A percentile compares a stretch with the other conserved stretches of the same genome.
Evolutionary conservation across 2,329 filamentous ascomycete species (phyloP).

Genomic region (Scedosporium boydii): DNA sequence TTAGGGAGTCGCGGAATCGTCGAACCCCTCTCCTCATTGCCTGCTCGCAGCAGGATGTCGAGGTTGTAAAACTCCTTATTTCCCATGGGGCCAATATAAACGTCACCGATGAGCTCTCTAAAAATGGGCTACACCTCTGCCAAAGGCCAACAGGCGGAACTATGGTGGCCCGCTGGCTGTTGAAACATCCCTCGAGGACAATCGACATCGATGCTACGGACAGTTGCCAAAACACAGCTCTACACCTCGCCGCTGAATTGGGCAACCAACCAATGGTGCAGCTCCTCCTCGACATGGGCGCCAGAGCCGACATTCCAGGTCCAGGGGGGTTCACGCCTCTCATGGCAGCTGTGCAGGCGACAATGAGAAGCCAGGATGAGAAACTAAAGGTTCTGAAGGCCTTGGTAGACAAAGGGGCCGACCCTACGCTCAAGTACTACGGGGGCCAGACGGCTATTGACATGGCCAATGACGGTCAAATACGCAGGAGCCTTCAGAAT

Average conservation of each 20-base stretch:
- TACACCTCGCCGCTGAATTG: conserved; percentile 19
- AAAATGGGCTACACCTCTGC: conserved; percentile 18
- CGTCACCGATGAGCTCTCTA: conserved; percentile 15
- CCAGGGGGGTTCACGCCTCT: conserved; percentile 15
- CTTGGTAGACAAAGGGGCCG: conserved; percentile 14
- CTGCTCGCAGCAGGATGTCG: conserved; percentile 18
- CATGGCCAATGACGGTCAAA: conserved; percentile 2
- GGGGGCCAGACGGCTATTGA: conserved; percentile 1
- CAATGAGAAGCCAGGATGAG: conserved; percentile 11
- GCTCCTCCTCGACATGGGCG: conserved; percentile 13
- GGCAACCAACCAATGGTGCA: conserved; percentile 19
- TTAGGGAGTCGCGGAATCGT: conserved; percentile 10
- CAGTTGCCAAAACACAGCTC: conserved; percentile 17
- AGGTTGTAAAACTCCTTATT: conserved; percentile 18
- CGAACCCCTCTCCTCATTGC: conserved; percentile 20
- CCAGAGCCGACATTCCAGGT: conserved; percentile 16
- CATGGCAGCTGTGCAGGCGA: conserved; percentile 16
- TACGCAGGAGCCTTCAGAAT: not conserved
- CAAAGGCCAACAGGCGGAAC: conserved; percentile 15
- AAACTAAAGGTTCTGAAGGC: conserved; percentile 16
- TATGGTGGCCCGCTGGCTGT: conserved; percentile 15
- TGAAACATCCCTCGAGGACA: conserved; percentile 10
- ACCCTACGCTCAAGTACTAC: conserved; percentile 11
- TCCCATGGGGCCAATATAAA: conserved; percentile 14
- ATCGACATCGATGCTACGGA: conserved; percentile 14